Conservation (phyloP, 345 rosid species). For the Gynandropsis gynandra region DNA sequence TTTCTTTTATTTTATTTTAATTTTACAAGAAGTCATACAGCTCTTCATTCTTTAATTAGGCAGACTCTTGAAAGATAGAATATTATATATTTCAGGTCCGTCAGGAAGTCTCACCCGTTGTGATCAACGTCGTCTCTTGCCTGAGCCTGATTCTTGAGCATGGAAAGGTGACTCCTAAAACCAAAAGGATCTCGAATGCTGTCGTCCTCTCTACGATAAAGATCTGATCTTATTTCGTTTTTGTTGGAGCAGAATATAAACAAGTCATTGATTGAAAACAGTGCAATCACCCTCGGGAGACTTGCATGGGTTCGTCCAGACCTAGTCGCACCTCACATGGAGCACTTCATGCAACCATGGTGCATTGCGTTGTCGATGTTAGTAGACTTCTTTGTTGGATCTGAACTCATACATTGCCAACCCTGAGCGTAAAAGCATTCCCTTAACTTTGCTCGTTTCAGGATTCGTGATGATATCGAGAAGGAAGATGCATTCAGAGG, state of each 20-base stretch:
- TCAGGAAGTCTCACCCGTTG: slow-evolving; percentile 86
- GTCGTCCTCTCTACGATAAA: background rate
- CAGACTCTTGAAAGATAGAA: slow-evolving; percentile 14
- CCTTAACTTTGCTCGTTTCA: slow-evolving; percentile 26
- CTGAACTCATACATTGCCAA: slow-evolving; percentile 2
- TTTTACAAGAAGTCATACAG: no score
- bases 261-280: slow-evolving; percentile 83
- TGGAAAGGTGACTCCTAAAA: slow-evolving; percentile 45
- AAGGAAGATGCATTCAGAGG: slow-evolving; percentile 98
- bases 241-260: slow-evolving; percentile 59
- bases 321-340: slow-evolving; percentile 93
- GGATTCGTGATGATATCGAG: slow-evolving; percentile 95
- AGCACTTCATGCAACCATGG: slow-evolving; percentile 98
- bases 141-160: slow-evolving; percentile 75
- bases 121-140: slow-evolving; percentile 59
- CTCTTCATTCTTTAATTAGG: background rate
- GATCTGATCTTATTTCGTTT: background rate
- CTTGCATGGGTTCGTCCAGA: slow-evolving; percentile 98
- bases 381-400: slow-evolving; percentile 25
- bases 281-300: slow-evolving; percentile 97
- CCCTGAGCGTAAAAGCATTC: background rate
- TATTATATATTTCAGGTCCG: slow-evolving; percentile 52
- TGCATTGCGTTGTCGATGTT: slow-evolving; percentile 83
- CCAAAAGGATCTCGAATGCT: background rate
- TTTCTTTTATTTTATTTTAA: background rate